Percentiles rank a stretch among this genome's conserved stretches.
phyloP scores from a whole-genome alignment of 768 basidiomycete species.

The Mycena albidolilacea region DNA sequence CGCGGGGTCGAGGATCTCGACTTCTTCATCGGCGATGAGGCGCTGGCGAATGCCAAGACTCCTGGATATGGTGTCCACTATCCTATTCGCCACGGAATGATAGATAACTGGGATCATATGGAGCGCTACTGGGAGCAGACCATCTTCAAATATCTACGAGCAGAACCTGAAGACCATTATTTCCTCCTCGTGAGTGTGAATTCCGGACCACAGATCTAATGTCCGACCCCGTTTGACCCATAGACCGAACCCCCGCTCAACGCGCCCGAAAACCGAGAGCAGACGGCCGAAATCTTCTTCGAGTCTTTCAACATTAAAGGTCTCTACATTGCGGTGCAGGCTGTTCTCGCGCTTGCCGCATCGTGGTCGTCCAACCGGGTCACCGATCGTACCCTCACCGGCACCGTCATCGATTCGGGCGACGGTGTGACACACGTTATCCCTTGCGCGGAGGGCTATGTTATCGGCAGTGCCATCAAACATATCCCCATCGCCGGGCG shows the following conservation, averaged over 20 bases:
- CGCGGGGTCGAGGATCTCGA: slow-evolving; percentile 99
- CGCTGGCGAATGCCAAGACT: slow-evolving; percentile 95
- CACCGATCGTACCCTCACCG: slow-evolving; percentile 92
- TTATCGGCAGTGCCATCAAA: slow-evolving; percentile 98
- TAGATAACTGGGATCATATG: slow-evolving; percentile 99
- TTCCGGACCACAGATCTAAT: not conserved
- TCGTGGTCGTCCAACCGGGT: slow-evolving; percentile 96
- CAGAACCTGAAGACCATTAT: slow-evolving; percentile 99
- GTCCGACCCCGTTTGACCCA: slow-evolving; percentile 45
- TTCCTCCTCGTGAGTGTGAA: slow-evolving; percentile 87
- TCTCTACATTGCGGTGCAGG: slow-evolving; percentile 98
- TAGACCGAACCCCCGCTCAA: slow-evolving; percentile 99
- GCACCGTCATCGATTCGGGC: slow-evolving; percentile 98
- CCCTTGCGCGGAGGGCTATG: slow-evolving; percentile 96
- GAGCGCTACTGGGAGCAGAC: slow-evolving; percentile 99
- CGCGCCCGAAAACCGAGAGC: slow-evolving; percentile 98
- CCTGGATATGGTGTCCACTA: slow-evolving; percentile 95
- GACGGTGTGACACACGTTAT: slow-evolving; percentile 99
- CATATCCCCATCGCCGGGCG: slow-evolving; percentile 99
- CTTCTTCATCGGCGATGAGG: slow-evolving; percentile 99
- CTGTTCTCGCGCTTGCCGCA: slow-evolving; percentile 97
- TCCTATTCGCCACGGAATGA: slow-evolving; percentile 97
- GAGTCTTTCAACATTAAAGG: slow-evolving; percentile 99
- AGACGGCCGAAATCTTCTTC: slow-evolving; percentile 99
- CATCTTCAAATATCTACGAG: slow-evolving; percentile 99